Conservation (phyloP, 805 yeast genomes). For the Metschnikowia noctiluminum region DNA sequence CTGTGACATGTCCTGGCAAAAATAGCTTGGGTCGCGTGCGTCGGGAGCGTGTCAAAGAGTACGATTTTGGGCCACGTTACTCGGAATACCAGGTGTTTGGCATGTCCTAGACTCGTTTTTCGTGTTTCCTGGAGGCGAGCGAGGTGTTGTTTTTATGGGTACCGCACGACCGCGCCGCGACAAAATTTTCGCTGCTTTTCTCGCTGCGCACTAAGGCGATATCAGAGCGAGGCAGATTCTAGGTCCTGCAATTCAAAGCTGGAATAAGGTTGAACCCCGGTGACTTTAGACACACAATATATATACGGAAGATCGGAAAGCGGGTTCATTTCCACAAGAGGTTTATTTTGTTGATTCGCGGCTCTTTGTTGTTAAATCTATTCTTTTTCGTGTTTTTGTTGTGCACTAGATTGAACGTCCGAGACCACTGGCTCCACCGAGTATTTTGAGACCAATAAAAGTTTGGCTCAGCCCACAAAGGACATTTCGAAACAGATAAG, state of each 20-base stretch:
- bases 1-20: constrained; percentile 15
- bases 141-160: constrained; percentile 1
- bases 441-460: background rate
- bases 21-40: background rate
- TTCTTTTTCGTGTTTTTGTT: background rate
- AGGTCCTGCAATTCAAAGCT: too few relatives aligned
- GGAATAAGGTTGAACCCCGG: background rate
- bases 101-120: background rate
- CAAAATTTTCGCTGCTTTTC: constrained; percentile 1
- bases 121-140: background rate
- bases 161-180: constrained; percentile 10
- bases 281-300: too few relatives aligned
- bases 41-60: background rate
- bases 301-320: too few relatives aligned
- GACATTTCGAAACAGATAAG: too few relatives aligned
- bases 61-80: constrained; percentile 1
- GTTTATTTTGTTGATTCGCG: background rate
- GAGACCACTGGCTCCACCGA: background rate
- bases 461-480: too few relatives aligned
- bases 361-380: background rate
- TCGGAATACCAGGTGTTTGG: background rate
- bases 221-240: too few relatives aligned
- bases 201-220: background rate
- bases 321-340: too few relatives aligned
- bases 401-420: too few relatives aligned